phyloP scores from a whole-genome alignment of 495 filamentous ascomycete genomes.

The Pyrenula massariospora region DNA sequence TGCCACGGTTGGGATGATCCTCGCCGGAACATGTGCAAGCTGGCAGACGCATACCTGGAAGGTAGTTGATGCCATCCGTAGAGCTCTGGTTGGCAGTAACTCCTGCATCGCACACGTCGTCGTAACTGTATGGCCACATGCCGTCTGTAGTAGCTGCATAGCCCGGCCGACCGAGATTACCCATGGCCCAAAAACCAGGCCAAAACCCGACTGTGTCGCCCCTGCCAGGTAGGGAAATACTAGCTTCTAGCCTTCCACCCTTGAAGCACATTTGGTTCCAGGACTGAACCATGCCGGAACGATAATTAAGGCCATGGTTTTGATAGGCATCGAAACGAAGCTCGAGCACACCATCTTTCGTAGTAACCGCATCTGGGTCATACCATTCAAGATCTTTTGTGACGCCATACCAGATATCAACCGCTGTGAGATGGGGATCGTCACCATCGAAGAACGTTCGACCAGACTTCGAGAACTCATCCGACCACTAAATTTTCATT shows the following conservation, averaged over 20 bases:
- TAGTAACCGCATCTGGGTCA: slow-evolving; percentile 65
- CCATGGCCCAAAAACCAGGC: slow-evolving; percentile 78
- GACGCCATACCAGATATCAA: slow-evolving; percentile 73
- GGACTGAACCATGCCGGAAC: slow-evolving; percentile 72
- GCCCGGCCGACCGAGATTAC: slow-evolving; percentile 59
- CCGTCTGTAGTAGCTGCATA: slow-evolving; percentile 61
- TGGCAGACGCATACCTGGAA: slow-evolving; percentile 66
- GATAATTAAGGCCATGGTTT: slow-evolving; percentile 58
- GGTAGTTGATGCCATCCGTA: slow-evolving; percentile 51
- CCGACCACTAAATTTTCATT: slow-evolving; percentile 46
- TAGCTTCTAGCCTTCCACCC: slow-evolving; percentile 66
- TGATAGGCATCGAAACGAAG: slow-evolving; percentile 55
- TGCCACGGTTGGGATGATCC: slow-evolving; percentile 63
- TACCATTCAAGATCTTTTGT: slow-evolving; percentile 77
- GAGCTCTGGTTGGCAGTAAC: slow-evolving; percentile 71
- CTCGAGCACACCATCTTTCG: slow-evolving; percentile 53
- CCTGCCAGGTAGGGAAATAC: slow-evolving; percentile 59
- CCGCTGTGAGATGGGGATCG: slow-evolving; percentile 58
- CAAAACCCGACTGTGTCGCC: slow-evolving; percentile 63
- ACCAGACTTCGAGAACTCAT: slow-evolving; percentile 64
- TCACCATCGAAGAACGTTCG: slow-evolving; percentile 66
- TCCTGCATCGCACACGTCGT: slow-evolving; percentile 59
- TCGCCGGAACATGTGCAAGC: slow-evolving; percentile 53
- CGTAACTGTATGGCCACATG: slow-evolving; percentile 72
- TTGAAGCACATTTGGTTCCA: slow-evolving; percentile 77